phyloP scores from a whole-genome alignment of 148 eudicot species.

The Pharnaceum exiguum region DNA sequence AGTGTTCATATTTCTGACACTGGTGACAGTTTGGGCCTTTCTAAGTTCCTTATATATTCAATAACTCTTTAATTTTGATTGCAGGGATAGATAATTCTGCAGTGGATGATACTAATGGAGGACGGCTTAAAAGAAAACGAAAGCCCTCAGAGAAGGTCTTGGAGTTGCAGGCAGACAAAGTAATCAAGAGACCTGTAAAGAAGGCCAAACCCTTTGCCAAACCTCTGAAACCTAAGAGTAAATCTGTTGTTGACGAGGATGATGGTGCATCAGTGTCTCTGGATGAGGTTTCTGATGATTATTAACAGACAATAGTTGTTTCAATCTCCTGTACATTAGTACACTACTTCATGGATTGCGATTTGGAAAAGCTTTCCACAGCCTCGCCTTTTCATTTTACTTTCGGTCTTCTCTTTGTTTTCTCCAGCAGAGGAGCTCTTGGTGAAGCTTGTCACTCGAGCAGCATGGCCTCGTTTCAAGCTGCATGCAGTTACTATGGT shows the following conservation, averaged over 20 bases:
- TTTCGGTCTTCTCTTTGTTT: too few species aligned
- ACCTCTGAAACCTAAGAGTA: conserved; percentile 22
- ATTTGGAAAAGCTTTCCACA: too few species aligned
- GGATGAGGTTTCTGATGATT: conserved; percentile 29
- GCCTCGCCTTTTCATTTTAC: too few species aligned
- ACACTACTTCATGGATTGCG: background rate
- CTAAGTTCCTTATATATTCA: too few species aligned
- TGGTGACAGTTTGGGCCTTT: too few species aligned
- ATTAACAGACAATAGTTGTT: conserved; percentile 3
- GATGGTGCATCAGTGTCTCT: conserved; percentile 10
- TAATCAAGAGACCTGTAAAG: conserved; percentile 43
- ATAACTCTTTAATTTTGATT: background rate
- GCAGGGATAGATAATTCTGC: conserved; percentile 59
- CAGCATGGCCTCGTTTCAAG: too few species aligned
- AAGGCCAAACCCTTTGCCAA: conserved; percentile 29
- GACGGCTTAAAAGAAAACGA: conserved; percentile 55
- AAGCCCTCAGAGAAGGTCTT: conserved; percentile 81
- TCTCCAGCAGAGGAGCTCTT: too few species aligned
- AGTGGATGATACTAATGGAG: conserved; percentile 63
- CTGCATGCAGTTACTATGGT: too few species aligned
- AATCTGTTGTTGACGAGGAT: conserved; percentile 15
- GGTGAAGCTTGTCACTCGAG: too few species aligned
- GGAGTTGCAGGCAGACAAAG: conserved; percentile 69
- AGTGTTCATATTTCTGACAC: too few species aligned
- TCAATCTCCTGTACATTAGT: conserved; percentile 8